phyloP scores from a whole-genome alignment of 495 filamentous ascomycete species.

The Hypoxylon rickii region DNA sequence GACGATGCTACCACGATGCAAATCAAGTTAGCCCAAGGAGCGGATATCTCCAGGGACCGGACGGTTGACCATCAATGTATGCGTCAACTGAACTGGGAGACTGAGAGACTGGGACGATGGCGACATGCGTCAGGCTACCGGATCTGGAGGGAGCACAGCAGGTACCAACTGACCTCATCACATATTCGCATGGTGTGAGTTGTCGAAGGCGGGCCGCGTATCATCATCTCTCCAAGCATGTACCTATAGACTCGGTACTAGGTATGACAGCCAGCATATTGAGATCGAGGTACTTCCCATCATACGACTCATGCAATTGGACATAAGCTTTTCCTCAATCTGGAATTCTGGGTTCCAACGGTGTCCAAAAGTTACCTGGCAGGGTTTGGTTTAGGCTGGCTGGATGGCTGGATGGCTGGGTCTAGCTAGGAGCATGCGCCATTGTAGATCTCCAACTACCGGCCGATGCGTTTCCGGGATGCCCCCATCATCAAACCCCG shows the following conservation, averaged over 20 bases:
- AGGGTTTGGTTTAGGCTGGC: conserved; percentile 6
- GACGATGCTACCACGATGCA: conserved; percentile 6
- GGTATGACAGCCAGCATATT: not conserved
- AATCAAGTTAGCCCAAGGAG: conserved; percentile 13
- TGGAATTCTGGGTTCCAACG: not conserved
- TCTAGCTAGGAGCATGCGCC: conserved; percentile 10
- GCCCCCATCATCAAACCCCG: conserved; percentile 12
- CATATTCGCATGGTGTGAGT: conserved; percentile 18
- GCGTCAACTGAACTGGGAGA: conserved; percentile 7
- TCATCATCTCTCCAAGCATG: not conserved
- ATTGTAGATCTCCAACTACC: conserved; percentile 36
- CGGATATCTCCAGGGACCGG: conserved; percentile 25
- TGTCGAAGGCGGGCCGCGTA: conserved; percentile 5
- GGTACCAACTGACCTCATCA: conserved; percentile 27
- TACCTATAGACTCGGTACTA: not conserved
- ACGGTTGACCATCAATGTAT: not conserved
- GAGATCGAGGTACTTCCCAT: not conserved
- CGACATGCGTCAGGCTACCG: conserved; percentile 29
- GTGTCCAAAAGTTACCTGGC: conserved; percentile 5
- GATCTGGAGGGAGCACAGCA: conserved; percentile 16
- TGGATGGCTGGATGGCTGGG: not conserved
- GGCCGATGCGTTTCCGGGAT: conserved; percentile 31
- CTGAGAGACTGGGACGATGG: no score
- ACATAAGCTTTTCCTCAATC: conserved; percentile 10
- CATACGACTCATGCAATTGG: conserved; percentile 15